phyloP scores from a whole-genome alignment of 495 filamentous ascomycete species.

The Letharia columbiana region DNA sequence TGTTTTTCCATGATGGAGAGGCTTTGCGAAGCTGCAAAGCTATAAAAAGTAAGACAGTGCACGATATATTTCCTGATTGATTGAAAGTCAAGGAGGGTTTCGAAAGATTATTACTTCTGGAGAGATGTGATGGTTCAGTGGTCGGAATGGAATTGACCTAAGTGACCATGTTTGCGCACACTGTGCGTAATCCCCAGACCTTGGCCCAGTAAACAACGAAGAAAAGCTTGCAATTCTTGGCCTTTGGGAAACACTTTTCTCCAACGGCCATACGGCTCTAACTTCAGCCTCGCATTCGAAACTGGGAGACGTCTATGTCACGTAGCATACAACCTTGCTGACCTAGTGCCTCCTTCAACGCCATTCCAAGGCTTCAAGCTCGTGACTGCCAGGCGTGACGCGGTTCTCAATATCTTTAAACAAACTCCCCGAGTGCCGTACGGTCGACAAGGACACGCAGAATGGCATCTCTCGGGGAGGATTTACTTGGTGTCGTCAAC shows the following conservation, averaged over 20 bases:
- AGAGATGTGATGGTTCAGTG: no score
- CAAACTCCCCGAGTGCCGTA: conserved; percentile 16
- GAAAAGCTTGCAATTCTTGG: background rate
- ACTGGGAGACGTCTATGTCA: background rate
- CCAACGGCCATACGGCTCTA: background rate
- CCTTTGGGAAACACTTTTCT: background rate
- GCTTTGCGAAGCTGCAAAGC: no score
- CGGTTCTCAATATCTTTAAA: conserved; percentile 2
- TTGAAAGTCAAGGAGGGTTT: no score
- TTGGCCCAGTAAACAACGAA: background rate
- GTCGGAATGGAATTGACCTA: background rate
- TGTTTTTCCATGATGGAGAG: no score
- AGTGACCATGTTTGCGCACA: background rate
- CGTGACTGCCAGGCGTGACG: conserved; percentile 13
- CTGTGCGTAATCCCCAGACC: background rate
- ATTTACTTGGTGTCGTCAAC: conserved; percentile 86
- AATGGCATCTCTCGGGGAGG: conserved; percentile 77
- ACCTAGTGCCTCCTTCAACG: background rate
- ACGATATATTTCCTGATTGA: no score
- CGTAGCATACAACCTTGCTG: background rate
- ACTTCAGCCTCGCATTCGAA: background rate
- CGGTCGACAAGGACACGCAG: background rate
- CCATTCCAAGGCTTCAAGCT: conserved; percentile 3
- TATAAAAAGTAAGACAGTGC: no score
- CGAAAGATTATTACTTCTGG: no score